Evolutionary conservation across 2,329 filamentous ascomycete genomes (phyloP).

Genomic region (Penicillium frequentans): DNA sequence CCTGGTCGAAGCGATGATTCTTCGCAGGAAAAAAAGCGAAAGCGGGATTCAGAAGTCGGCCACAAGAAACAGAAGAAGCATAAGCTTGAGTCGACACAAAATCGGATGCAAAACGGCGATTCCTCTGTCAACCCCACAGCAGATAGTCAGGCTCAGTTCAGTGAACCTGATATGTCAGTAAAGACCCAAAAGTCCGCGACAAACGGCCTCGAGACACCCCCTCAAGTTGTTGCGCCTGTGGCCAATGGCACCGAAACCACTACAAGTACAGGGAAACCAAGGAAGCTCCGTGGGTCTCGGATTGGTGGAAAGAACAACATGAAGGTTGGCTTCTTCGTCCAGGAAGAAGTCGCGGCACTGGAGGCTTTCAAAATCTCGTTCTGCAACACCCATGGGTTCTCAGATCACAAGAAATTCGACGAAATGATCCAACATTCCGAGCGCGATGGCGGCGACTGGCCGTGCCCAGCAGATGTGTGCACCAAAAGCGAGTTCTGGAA

Average conservation of each 20-base stretch:
- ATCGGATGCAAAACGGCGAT: conserved; percentile 1
- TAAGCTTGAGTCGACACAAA: background rate
- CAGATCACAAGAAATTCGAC: conserved; percentile 26
- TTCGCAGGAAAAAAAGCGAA: conserved; percentile 27
- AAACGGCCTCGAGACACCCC: background rate
- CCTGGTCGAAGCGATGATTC: conserved; percentile 3
- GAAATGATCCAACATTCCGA: conserved; percentile 36
- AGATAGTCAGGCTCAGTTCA: background rate
- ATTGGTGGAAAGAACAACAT: conserved; percentile 13
- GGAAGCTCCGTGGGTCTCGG: conserved; percentile 7
- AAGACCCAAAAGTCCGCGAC: background rate
- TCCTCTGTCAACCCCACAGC: background rate
- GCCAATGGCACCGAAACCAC: background rate
- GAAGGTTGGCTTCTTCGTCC: conserved; percentile 31
- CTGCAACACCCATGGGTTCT: conserved; percentile 30
- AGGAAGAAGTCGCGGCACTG: conserved; percentile 30
- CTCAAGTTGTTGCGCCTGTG: background rate
- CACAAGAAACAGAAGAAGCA: conserved; percentile 12
- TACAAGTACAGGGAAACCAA: background rate
- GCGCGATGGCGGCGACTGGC: conserved; percentile 24
- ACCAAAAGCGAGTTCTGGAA: conserved; percentile 38
- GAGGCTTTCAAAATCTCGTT: conserved; percentile 36
- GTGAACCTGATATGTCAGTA: background rate
- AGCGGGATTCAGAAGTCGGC: conserved; percentile 19
- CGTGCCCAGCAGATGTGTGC: conserved; percentile 19